These are phyloP conservation scores for Talaromyces sp. DNA, from an alignment of 2,329 filamentous ascomycete genomes.

Conservation along the genomic window DNA sequence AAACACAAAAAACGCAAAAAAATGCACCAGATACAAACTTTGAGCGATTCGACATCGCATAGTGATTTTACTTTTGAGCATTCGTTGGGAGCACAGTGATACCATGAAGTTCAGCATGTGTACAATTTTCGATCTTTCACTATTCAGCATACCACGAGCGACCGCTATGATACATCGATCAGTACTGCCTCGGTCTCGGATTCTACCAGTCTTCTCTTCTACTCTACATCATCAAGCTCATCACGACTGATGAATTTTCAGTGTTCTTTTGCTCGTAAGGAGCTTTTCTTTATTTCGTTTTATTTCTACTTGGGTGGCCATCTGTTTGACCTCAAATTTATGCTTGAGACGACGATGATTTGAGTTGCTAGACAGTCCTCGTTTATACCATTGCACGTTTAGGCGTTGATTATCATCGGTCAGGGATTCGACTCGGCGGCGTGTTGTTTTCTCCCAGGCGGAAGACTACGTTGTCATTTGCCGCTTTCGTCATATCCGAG, in stretches of 20 bases:
- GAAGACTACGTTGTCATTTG: slow-evolving; percentile 10
- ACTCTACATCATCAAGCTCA: background rate
- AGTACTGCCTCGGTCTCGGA: background rate
- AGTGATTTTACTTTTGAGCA: slow-evolving; percentile 3
- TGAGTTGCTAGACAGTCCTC: slow-evolving; percentile 7
- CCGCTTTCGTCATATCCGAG: slow-evolving; percentile 10
- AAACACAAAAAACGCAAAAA: slow-evolving; percentile 30
- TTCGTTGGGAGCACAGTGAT: background rate
- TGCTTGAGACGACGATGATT: slow-evolving; percentile 1
- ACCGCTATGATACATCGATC: background rate
- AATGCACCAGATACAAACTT: slow-evolving; percentile 43
- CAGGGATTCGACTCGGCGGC: slow-evolving; percentile 6
- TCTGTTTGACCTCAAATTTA: slow-evolving; percentile 10
- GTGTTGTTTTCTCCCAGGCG: slow-evolving; percentile 5
- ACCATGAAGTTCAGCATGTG: slow-evolving; percentile 1
- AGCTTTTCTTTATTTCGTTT: background rate
- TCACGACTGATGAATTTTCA: background rate
- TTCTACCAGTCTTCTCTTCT: background rate
- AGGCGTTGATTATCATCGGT: slow-evolving; percentile 13
- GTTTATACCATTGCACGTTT: slow-evolving; percentile 14
- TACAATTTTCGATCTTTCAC: background rate
- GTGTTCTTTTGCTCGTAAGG: background rate
- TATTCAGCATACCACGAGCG: background rate
- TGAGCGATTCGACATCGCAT: slow-evolving; percentile 15
- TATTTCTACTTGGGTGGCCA: slow-evolving; percentile 13